phyloP scores from a whole-genome alignment of 139 green algal species.

The Chlorella sp. region DNA sequence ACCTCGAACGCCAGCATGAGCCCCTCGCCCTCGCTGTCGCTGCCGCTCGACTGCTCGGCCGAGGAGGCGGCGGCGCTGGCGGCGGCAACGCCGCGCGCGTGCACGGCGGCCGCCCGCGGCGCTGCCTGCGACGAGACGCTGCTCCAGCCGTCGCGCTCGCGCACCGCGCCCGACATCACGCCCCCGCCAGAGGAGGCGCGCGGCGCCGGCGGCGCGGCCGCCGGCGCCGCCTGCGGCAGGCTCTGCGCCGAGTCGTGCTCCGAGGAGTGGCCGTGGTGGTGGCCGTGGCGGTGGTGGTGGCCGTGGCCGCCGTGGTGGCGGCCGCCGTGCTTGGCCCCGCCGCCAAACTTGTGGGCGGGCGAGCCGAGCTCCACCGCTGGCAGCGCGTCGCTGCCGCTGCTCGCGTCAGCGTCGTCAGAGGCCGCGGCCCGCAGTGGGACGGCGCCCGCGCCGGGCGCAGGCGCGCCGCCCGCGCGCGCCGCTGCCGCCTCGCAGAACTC shows the following conservation, averaged over 20 bases:
- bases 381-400: neutral
- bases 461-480: neutral
- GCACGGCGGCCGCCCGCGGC: neutral
- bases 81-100: neutral
- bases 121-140: constrained; percentile 3
- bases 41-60: neutral
- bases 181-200: too few relatives aligned
- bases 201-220: neutral
- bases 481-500: constrained; percentile 9
- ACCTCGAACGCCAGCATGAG: constrained; percentile 79
- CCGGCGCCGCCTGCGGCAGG: neutral
- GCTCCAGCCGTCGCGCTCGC: too few relatives aligned
- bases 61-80: neutral
- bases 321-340: too few relatives aligned
- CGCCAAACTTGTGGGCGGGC: too few relatives aligned
- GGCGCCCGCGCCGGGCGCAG: too few relatives aligned
- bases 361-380: too few relatives aligned
- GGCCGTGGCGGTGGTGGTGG: too few relatives aligned
- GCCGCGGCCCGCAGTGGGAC: too few relatives aligned
- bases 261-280: neutral
- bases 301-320: too few relatives aligned
- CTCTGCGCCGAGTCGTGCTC: neutral
- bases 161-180: too few relatives aligned
- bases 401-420: too few relatives aligned
- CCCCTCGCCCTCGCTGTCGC: neutral